Evolutionary conservation across 2,329 filamentous ascomycete genomes (phyloP).

Genomic region (Phaeosphaeria sp.): DNA sequence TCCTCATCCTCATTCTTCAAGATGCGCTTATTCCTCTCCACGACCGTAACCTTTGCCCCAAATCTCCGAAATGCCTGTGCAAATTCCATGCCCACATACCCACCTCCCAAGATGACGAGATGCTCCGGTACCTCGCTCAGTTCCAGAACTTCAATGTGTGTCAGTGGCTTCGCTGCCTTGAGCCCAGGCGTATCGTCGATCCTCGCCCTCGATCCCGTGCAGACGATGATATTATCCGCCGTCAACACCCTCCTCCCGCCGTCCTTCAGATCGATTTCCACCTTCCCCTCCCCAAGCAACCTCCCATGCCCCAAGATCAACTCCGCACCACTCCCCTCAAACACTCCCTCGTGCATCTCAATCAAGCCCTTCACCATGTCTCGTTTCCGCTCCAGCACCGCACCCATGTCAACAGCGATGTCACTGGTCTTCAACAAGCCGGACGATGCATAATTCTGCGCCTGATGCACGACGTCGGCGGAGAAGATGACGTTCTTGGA

Average conservation of each 20-base stretch:
- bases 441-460: constrained; percentile 7
- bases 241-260: constrained; percentile 16
- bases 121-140: constrained; percentile 11
- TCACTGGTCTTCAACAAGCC: constrained; percentile 9
- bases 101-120: constrained; percentile 19
- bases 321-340: constrained; percentile 11
- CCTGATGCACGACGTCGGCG: constrained; percentile 10
- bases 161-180: constrained; percentile 15
- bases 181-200: constrained; percentile 17
- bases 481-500: constrained; percentile 17
- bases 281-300: constrained; percentile 7
- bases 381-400: constrained; percentile 12
- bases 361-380: constrained; percentile 17
- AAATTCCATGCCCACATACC: constrained; percentile 21
- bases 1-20: constrained; percentile 20
- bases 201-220: constrained; percentile 18
- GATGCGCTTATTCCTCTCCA: constrained; percentile 11
- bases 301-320: constrained; percentile 12
- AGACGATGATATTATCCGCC: constrained; percentile 20
- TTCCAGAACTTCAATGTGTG: constrained; percentile 18
- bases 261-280: constrained; percentile 10
- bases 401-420: constrained; percentile 6
- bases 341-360: constrained; percentile 16
- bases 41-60: constrained; percentile 16
- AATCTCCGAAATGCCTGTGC: constrained; percentile 17